These are phyloP conservation scores for Heterobasidion occidentale DNA, from an alignment of 1,284 basidiomycete species.

Conservation along the genomic window DNA sequence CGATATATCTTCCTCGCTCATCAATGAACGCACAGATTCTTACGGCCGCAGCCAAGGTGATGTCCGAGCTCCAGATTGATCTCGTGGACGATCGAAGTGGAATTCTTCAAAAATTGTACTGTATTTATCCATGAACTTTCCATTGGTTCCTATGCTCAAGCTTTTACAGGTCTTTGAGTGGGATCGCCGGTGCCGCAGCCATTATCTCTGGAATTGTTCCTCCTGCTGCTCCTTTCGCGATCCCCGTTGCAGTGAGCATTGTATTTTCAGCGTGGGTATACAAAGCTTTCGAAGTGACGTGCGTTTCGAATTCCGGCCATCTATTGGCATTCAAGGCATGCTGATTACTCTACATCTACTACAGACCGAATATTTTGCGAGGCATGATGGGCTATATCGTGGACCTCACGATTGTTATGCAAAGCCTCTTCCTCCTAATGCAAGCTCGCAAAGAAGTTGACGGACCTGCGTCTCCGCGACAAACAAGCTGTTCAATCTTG, in stretches of 20 bases:
- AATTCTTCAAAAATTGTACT: neutral
- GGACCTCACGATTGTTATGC: neutral
- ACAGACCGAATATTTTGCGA: neutral
- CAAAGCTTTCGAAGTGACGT: neutral
- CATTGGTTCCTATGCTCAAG: no score
- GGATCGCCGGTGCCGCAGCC: neutral
- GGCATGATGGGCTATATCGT: neutral
- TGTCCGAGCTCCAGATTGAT: neutral
- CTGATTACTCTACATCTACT: neutral
- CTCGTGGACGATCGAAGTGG: neutral
- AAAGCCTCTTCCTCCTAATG: neutral
- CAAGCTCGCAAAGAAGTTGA: neutral
- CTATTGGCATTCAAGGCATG: neutral
- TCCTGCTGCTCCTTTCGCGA: neutral
- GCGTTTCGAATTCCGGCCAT: neutral
- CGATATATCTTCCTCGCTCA: neutral
- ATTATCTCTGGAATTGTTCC: neutral
- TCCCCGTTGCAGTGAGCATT: neutral
- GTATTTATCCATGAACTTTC: neutral
- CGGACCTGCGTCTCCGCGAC: neutral
- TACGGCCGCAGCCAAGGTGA: neutral
- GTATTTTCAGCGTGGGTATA: neutral
- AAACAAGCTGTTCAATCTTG: neutral
- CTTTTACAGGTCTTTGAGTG: neutral
- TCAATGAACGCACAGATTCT: neutral